These are phyloP conservation scores for Phytophthora crassamura DNA, from an alignment of 352 stramenopile species.

Conservation along the genomic window DNA sequence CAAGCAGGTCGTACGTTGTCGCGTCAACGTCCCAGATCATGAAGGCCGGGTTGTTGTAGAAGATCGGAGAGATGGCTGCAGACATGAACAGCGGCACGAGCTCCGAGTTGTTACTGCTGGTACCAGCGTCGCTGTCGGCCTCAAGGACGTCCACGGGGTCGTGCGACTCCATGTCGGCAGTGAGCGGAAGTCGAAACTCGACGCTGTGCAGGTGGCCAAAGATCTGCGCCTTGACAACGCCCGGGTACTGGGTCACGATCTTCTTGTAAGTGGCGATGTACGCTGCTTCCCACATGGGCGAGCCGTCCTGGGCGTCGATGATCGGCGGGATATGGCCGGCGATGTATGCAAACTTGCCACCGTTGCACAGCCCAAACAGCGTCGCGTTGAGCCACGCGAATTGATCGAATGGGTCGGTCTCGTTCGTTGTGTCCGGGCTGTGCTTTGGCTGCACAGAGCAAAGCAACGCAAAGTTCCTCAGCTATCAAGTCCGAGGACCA, in stretches of 20 bases:
- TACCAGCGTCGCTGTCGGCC: no score
- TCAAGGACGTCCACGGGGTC: slow-evolving; percentile 17
- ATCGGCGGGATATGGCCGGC: slow-evolving; percentile 91
- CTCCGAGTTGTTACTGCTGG: slow-evolving; percentile 24
- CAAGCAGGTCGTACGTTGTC: slow-evolving; percentile 77
- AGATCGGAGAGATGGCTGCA: no score
- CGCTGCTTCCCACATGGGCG: slow-evolving; percentile 83
- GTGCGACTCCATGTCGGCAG: slow-evolving; percentile 19
- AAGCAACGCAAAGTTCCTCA: neutral
- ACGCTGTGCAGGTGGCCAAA: slow-evolving; percentile 93
- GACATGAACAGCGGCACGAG: slow-evolving; percentile 87
- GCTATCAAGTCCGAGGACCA: neutral
- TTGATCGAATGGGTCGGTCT: slow-evolving; percentile 87
- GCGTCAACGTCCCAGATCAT: no score
- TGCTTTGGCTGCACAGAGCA: slow-evolving; percentile 56
- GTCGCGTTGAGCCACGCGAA: slow-evolving; percentile 88
- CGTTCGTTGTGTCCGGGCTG: slow-evolving; percentile 60
- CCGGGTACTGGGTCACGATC: slow-evolving; percentile 67
- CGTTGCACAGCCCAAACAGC: slow-evolving; percentile 46
- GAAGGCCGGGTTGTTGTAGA: no score
- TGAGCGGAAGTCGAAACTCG: slow-evolving; percentile 82
- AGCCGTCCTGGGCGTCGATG: slow-evolving; percentile 88
- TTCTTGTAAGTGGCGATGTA: slow-evolving; percentile 85
- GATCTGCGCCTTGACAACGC: slow-evolving; percentile 85
- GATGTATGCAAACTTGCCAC: slow-evolving; percentile 77